phyloP scores from a whole-genome alignment of 257 asterid species.

The Solanum gracilifrons region DNA sequence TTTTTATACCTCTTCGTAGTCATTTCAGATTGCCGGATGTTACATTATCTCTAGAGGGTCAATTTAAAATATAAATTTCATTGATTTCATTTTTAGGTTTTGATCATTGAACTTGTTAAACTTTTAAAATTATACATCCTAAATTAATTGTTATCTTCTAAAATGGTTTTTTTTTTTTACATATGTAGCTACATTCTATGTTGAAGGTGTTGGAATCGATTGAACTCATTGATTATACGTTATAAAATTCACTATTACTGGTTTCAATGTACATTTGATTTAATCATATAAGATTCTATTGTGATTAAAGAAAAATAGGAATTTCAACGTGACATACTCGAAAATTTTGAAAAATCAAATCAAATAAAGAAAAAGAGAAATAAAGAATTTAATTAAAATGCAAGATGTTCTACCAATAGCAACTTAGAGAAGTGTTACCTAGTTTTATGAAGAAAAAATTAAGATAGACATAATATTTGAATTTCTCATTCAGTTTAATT shows the following conservation, averaged over 20 bases:
- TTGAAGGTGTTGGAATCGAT: background rate
- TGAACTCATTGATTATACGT: background rate
- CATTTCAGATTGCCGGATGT: too few species aligned
- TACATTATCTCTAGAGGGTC: rapidly evolving
- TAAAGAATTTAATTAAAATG: background rate
- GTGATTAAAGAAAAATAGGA: background rate
- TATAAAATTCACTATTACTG: background rate
- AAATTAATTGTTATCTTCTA: background rate
- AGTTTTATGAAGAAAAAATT: too few species aligned
- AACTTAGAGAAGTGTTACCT: too few species aligned
- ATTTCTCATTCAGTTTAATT: too few species aligned
- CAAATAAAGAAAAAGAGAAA: background rate
- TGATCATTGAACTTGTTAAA: background rate
- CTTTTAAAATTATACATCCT: background rate
- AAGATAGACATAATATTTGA: too few species aligned
- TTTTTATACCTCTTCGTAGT: too few species aligned
- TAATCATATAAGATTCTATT: background rate
- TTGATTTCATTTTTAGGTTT: background rate
- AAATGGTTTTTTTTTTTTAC: background rate
- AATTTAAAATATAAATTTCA: background rate
- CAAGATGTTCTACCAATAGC: background rate
- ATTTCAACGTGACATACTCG: background rate
- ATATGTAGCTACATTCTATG: background rate
- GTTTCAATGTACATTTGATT: background rate
- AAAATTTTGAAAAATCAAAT: background rate